These are phyloP conservation scores for Nannochloropsis gaditana DNA, from an alignment of 108 stramenopile species.

Conservation along the genomic window DNA sequence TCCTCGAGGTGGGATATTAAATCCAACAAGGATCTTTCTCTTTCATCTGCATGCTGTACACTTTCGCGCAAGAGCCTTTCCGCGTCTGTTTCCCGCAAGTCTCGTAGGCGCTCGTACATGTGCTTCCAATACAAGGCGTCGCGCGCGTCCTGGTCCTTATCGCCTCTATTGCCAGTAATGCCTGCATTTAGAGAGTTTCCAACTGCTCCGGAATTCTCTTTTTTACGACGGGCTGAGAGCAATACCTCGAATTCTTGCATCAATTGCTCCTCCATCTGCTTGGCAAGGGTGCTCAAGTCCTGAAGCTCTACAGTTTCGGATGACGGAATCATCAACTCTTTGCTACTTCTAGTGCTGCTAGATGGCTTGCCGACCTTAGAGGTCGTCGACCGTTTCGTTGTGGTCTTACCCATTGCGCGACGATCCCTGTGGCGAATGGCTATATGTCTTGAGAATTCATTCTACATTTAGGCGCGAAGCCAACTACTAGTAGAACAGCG, in stretches of 20 bases:
- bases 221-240: not conserved
- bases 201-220: not conserved
- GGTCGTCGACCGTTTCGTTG: not conserved
- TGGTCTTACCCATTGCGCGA: not conserved
- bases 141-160: slow-evolving; percentile 4
- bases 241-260: slow-evolving; percentile 17
- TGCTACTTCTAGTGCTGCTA: slow-evolving; percentile 1
- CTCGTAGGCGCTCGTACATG: slow-evolving; percentile 16
- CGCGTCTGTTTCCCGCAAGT: slow-evolving; percentile 14
- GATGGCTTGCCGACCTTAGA: not conserved
- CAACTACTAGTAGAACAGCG: too few species aligned
- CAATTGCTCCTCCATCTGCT: slow-evolving; percentile 12
- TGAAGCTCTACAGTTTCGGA: not conserved
- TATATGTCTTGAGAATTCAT: too few species aligned
- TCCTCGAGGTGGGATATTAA: not conserved
- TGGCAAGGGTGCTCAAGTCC: not conserved
- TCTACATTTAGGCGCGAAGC: too few species aligned
- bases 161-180: not conserved
- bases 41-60: not conserved
- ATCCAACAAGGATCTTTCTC: not conserved
- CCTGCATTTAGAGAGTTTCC: not conserved
- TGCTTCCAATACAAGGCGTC: slow-evolving; percentile 15
- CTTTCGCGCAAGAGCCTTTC: not conserved
- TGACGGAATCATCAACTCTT: not conserved
- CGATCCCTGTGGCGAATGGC: too few species aligned